These are phyloP conservation scores for Citropsis articulata DNA, from an alignment of 345 rosid genomes.

Conservation along the genomic window DNA sequence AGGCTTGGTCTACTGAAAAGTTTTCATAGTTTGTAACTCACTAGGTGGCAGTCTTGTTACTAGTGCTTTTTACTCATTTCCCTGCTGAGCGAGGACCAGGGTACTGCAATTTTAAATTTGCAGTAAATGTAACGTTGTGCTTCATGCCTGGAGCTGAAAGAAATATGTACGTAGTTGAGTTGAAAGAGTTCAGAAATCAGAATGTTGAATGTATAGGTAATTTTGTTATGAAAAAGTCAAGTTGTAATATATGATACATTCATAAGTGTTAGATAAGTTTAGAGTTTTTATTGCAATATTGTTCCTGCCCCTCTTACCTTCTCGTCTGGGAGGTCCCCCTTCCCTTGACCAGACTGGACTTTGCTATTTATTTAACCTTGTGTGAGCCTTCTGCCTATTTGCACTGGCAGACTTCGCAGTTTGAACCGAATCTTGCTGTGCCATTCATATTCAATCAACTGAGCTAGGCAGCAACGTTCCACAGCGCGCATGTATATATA, in stretches of 20 bases:
- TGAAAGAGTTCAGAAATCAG: background rate
- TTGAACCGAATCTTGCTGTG: background rate
- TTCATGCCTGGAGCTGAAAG: background rate
- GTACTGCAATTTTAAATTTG: slow-evolving; percentile 4
- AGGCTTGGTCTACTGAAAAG: slow-evolving; percentile 44
- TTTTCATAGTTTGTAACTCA: slow-evolving; percentile 18
- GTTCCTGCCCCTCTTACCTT: background rate
- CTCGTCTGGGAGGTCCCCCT: background rate
- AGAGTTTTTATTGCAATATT: background rate
- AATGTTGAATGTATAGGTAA: background rate
- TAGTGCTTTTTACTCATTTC: background rate
- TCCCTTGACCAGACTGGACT: background rate
- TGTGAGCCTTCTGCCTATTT: background rate
- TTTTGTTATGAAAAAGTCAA: slow-evolving; percentile 1
- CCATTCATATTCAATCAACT: background rate
- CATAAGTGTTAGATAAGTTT: background rate
- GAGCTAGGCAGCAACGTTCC: too few relatives aligned
- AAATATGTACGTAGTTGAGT: background rate
- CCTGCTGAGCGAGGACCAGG: slow-evolving; percentile 5
- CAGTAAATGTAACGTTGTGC: slow-evolving; percentile 8
- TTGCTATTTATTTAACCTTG: background rate
- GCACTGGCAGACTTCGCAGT: background rate
- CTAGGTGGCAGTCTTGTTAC: slow-evolving; percentile 14
- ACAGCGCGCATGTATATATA: too few relatives aligned
- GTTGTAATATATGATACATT: background rate